Percentiles rank a stretch among this genome's conserved stretches.
Conservation (phyloP, 805 yeast species). For the Vanderwaltozyma verrucispora region DNA sequence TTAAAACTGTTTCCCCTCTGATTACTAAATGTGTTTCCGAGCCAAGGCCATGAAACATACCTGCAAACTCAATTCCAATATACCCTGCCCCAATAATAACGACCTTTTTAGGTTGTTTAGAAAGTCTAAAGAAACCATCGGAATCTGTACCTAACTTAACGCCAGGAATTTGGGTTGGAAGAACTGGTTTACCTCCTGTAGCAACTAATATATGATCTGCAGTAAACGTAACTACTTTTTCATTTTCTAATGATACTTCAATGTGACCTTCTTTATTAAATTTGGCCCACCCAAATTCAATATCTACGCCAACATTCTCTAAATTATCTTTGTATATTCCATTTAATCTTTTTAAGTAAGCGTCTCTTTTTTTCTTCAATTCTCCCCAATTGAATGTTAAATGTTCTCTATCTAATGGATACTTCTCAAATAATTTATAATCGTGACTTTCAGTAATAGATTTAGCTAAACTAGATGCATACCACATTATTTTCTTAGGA, state of each 20-base stretch:
- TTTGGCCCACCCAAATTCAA: constrained; percentile 75
- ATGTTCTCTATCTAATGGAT: constrained; percentile 38
- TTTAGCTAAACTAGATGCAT: constrained; percentile 82
- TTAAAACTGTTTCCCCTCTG: constrained; percentile 83
- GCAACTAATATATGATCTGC: constrained; percentile 84
- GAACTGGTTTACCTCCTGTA: constrained; percentile 80
- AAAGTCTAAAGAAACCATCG: constrained; percentile 82
- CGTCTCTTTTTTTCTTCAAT: constrained; percentile 84
- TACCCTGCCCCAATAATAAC: constrained; percentile 98
- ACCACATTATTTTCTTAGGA: constrained; percentile 99
- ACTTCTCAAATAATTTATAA: constrained; percentile 66
- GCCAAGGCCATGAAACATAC: constrained; percentile 84
- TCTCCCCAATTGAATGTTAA: constrained; percentile 70
- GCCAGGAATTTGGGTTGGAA: constrained; percentile 64
- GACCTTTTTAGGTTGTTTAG: constrained; percentile 77
- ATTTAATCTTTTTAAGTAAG: constrained; percentile 75
- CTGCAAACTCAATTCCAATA: constrained; percentile 92
- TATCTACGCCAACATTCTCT: constrained; percentile 81
- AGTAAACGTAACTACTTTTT: constrained; percentile 46
- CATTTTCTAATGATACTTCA: constrained; percentile 64
- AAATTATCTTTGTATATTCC: constrained; percentile 89
- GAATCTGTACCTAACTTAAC: constrained; percentile 76
- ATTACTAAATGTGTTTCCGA: constrained; percentile 78
- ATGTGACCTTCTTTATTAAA: constrained; percentile 63
- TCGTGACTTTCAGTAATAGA: constrained; percentile 64